Evolutionary conservation across 1,284 basidiomycete species (phyloP), one percentile per base, ranked within the genome.

Genomic region (Phellinidium pouzarii): DNA sequence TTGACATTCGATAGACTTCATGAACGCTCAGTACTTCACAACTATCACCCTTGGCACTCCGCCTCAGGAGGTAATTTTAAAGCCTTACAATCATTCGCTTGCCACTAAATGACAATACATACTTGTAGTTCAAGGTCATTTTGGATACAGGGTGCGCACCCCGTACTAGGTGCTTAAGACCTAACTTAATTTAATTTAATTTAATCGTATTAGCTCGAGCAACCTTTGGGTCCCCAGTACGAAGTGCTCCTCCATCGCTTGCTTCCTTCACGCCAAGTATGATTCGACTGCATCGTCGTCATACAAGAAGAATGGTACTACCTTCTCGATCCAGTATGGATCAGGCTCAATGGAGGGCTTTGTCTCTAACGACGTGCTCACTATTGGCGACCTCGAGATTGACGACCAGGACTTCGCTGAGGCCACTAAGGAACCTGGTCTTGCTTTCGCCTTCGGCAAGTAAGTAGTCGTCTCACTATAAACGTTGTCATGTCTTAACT

Each of bases 1-100:
- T 14, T 44, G 29, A 61, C 37, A 40, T 22, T 5, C 12, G 50
- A 78, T 59, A 82, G 94, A 99, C 77, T 99, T 93, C 74, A 84
- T 96, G 82, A 98, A 98, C 66, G 94, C 95, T 25, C 95, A 99
- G 71, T 98, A 99, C 74, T 99, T 82, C 68, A 80, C 93, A 34
- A 89, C 94, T 61, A 95, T 99, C 59, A 70, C 74, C 8, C 68
- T 99, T 52, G 95, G 92, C 12, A 77, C 75, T 2, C 92, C 92
- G 11, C 76, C 90, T 47, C 92, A 95, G 70, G 73, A 66, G 38
- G 83, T 85, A 63, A 60, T 75, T 65, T 3, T 12, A 45, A 17
- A n/a, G 37, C 14, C 3, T 17, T 40, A n/a, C n/a, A n/a, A 40
- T 8, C 42, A 34, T 44, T 37, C 41, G 20, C 14, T 8, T 8